A percentile compares a stretch with the other conserved stretches of the same genome.
phyloP scores from a whole-genome alignment of 2,329 filamentous ascomycete genomes.

The Venturia oleaginea region DNA sequence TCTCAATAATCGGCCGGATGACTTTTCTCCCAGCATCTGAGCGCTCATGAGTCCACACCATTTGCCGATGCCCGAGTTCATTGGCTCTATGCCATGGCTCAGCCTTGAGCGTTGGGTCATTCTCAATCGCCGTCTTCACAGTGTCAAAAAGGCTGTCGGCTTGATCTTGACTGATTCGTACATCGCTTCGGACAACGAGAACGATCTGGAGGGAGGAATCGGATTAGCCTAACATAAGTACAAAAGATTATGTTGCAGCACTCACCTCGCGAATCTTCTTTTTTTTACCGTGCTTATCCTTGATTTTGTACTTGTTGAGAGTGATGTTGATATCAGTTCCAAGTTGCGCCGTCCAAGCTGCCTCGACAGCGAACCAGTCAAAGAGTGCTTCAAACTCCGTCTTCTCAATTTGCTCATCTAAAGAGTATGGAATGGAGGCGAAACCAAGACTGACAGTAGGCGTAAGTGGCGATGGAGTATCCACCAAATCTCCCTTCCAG shows the following conservation, averaged over 20 bases:
- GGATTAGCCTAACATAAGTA: too few species aligned
- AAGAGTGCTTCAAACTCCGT: constrained; percentile 40
- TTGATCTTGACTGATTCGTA: constrained; percentile 35
- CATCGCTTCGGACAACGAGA: constrained; percentile 36
- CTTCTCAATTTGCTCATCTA: constrained; percentile 37
- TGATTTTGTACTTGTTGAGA: constrained; percentile 39
- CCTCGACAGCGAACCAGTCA: constrained; percentile 41
- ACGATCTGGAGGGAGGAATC: constrained; percentile 27
- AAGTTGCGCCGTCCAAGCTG: constrained; percentile 39
- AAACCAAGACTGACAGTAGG: constrained; percentile 40
- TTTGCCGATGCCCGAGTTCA: constrained; percentile 35
- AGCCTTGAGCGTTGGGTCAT: constrained; percentile 28
- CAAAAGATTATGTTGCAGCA: background rate
- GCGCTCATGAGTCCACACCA: constrained; percentile 36
- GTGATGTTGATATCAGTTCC: constrained; percentile 37
- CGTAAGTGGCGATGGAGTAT: constrained; percentile 37
- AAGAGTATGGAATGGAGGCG: constrained; percentile 37
- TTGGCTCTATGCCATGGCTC: constrained; percentile 35
- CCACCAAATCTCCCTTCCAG: constrained; percentile 41
- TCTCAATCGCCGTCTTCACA: constrained; percentile 34
- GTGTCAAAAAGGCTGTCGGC: constrained; percentile 34
- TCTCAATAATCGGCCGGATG: constrained; percentile 37
- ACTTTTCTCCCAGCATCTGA: constrained; percentile 34
- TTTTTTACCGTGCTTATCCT: constrained; percentile 31
- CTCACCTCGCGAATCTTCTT: constrained; percentile 33